Conservation (phyloP, 495 filamentous ascomycete species). For the Umbilicaria muhlenbergii region DNA sequence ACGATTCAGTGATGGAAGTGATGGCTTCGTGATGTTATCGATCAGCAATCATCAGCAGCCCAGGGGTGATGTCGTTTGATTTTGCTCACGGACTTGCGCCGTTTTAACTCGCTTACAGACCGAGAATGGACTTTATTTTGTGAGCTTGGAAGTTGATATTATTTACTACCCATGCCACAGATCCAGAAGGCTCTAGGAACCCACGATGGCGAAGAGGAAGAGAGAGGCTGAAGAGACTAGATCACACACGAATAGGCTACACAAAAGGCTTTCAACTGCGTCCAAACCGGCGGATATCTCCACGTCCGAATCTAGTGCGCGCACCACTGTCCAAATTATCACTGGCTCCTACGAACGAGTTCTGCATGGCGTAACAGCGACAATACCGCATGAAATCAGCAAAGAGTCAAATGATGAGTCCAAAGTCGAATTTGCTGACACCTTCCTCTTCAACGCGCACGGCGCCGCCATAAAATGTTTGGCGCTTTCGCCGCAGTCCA, state of each 20-base stretch:
- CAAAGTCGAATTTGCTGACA: constrained; percentile 64
- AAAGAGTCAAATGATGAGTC: constrained; percentile 14
- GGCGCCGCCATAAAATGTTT: constrained; percentile 78
- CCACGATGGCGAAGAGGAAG: constrained; percentile 64
- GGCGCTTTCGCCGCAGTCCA: constrained; percentile 66
- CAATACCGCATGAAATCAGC: constrained; percentile 27
- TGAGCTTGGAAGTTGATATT: no score
- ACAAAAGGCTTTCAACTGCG: constrained; percentile 19
- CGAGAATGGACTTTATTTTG: no score
- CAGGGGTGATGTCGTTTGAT: no score
- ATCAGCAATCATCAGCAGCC: no score
- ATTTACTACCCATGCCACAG: background rate
- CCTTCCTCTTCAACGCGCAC: constrained; percentile 92
- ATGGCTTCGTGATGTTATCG: no score
- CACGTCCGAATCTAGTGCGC: constrained; percentile 10
- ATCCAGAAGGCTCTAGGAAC: background rate
- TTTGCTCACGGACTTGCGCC: no score
- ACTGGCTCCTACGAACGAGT: constrained; percentile 91
- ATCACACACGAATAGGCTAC: background rate
- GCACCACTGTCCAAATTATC: constrained; percentile 63
- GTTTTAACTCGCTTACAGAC: no score
- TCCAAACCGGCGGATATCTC: constrained; percentile 9
- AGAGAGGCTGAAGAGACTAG: constrained; percentile 26
- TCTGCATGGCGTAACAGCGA: constrained; percentile 78
- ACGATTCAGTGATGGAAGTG: no score